These are phyloP conservation scores for Monoraphidium neglectum DNA, from an alignment of 139 green algal species.

Conservation along the genomic window DNA sequence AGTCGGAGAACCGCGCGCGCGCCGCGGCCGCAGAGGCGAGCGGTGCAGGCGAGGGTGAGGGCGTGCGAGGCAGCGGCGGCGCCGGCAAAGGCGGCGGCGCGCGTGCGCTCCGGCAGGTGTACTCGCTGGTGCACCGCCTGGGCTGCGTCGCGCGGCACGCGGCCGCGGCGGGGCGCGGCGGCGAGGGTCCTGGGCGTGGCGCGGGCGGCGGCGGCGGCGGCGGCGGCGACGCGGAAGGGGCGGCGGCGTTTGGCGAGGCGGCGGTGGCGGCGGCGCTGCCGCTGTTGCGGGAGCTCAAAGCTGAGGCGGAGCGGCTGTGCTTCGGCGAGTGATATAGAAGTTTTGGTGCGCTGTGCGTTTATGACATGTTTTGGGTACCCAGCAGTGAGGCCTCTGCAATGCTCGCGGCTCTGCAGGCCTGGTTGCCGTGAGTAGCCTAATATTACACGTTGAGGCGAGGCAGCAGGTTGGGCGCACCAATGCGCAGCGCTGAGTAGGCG, in stretches of 20 bases:
- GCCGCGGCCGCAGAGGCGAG: conserved; percentile 3
- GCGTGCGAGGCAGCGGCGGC: not conserved
- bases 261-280: not conserved
- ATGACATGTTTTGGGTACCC: no score
- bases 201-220: not conserved
- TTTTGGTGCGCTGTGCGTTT: no score
- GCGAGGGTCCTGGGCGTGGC: not conserved
- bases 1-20: not conserved
- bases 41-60: not conserved
- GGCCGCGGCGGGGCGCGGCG: not conserved
- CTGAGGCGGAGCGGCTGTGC: conserved; percentile 1
- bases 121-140: conserved; percentile 27
- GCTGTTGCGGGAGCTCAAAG: conserved; percentile 4
- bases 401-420: no score
- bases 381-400: no score
- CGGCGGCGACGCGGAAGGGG: not conserved
- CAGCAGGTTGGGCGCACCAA: no score
- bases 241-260: no score
- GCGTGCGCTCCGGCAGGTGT: not conserved
- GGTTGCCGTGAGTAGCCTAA: no score
- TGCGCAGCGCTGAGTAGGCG: no score
- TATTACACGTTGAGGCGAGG: no score
- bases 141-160: conserved; percentile 19
- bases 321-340: not conserved
- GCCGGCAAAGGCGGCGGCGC: not conserved